Evolutionary conservation across 148 eudicot species (phyloP).

Genomic region (Chenopodium formosanum): DNA sequence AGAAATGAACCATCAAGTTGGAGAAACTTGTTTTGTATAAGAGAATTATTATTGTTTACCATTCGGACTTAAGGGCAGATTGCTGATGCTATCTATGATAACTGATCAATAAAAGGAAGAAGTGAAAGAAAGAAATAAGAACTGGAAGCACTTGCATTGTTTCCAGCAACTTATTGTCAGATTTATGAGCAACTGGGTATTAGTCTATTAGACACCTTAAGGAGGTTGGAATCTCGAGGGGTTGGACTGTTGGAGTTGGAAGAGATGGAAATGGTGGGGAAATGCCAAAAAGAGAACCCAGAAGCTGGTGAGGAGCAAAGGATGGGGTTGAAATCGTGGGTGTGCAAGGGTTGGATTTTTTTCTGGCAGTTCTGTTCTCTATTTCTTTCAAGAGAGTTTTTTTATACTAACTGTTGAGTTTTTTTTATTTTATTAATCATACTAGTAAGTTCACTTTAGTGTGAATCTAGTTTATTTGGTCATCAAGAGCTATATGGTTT

Average conservation of each 20-base stretch:
- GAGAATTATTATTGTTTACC: background rate
- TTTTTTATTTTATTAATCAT: too few species aligned
- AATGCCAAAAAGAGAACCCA: background rate
- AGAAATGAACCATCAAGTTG: background rate
- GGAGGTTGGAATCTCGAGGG: background rate
- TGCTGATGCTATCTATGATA: background rate
- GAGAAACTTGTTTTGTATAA: background rate
- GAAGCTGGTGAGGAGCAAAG: background rate
- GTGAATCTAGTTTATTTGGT: background rate
- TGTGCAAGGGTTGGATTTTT: background rate
- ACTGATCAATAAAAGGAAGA: background rate
- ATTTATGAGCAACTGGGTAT: background rate
- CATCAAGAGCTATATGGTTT: background rate
- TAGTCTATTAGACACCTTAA: background rate
- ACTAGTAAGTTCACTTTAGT: too few species aligned
- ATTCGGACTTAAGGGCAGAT: background rate
- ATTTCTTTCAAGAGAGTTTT: background rate
- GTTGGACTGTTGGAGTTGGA: background rate
- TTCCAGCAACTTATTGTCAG: background rate
- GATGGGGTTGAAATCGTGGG: background rate
- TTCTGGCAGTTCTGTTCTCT: background rate
- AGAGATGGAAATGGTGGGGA: background rate
- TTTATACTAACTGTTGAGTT: background rate
- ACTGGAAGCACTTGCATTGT: background rate
- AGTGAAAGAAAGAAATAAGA: background rate